Conservation (phyloP, 1,139 yeast genomes). For the Pichia sp. region DNA sequence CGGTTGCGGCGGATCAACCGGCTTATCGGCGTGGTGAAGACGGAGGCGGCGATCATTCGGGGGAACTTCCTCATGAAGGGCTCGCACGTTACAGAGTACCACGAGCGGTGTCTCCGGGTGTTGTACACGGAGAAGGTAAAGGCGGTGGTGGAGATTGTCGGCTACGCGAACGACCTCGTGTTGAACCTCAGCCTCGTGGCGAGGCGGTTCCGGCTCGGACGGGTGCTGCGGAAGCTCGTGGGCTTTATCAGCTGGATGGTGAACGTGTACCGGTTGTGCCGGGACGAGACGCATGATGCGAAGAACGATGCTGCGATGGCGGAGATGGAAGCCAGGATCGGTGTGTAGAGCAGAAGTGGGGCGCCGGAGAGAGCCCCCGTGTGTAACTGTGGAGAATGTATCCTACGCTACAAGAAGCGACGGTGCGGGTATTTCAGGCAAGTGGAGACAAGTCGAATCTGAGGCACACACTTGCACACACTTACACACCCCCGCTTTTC, state of each 20-base stretch:
- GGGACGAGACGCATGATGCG: slow-evolving; percentile 20
- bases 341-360: neutral
- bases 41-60: slow-evolving; percentile 9
- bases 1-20: slow-evolving; percentile 22
- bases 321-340: neutral
- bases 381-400: no score
- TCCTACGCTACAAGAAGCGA: no score
- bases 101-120: slow-evolving; percentile 19
- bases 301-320: slow-evolving; percentile 3
- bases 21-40: slow-evolving; percentile 19
- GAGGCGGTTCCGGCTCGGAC: slow-evolving; percentile 22
- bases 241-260: slow-evolving; percentile 29
- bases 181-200: slow-evolving; percentile 25
- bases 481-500: no score
- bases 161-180: slow-evolving; percentile 29
- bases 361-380: no score
- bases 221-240: slow-evolving; percentile 20
- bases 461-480: no score
- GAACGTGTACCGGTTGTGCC: slow-evolving; percentile 27
- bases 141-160: slow-evolving; percentile 26
- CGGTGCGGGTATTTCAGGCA: no score
- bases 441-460: no score
- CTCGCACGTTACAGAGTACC: slow-evolving; percentile 8
- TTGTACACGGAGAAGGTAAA: slow-evolving; percentile 26
- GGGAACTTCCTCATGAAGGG: slow-evolving; percentile 2